Conservation (phyloP, 495 filamentous ascomycete species). For the Xylaria palmicola region DNA sequence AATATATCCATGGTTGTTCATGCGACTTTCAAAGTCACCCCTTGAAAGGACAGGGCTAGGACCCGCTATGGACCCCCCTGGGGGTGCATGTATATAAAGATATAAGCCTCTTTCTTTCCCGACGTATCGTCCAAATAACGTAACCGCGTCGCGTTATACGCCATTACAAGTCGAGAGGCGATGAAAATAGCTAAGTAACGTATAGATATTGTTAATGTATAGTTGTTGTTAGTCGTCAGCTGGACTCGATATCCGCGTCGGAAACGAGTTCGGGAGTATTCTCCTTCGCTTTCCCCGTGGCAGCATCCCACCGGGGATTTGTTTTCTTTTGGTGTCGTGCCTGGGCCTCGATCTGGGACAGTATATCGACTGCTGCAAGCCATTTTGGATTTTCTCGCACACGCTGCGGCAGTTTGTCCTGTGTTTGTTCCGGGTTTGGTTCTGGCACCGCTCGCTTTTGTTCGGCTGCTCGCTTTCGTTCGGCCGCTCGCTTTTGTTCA, state of each 20-base stretch:
- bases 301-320: neutral
- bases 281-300: neutral
- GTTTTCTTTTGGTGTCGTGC: neutral
- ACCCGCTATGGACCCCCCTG: too few species aligned
- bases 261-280: neutral
- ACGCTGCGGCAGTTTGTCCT: constrained; percentile 25
- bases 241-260: neutral
- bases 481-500: constrained; percentile 25
- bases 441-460: neutral
- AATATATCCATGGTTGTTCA: too few species aligned
- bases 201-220: too few species aligned
- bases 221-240: neutral
- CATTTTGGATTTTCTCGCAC: constrained; percentile 28
- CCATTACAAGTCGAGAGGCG: too few species aligned
- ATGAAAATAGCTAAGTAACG: too few species aligned
- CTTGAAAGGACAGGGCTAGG: too few species aligned
- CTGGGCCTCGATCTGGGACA: constrained; percentile 21
- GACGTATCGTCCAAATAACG: too few species aligned
- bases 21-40: too few species aligned
- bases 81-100: too few species aligned
- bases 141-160: too few species aligned
- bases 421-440: constrained; percentile 18
- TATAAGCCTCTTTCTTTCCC: too few species aligned
- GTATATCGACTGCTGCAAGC: constrained; percentile 26
- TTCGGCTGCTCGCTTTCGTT: neutral